Evolutionary conservation across 768 basidiomycete species (phyloP).

Genomic region (Phylloporus arenicola): DNA sequence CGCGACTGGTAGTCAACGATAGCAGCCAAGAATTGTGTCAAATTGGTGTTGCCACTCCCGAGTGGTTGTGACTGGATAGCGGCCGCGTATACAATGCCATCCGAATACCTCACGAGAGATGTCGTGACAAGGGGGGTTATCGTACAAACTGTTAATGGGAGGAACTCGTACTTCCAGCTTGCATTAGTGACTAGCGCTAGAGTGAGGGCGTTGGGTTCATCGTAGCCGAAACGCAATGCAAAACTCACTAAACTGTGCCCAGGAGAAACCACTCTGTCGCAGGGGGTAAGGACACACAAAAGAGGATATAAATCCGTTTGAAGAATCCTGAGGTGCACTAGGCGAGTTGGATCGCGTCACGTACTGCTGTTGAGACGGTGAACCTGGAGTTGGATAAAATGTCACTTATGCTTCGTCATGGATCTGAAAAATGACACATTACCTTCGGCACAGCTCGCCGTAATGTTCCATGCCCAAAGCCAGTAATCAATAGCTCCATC

Average conservation of each 20-base stretch:
- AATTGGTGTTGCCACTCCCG: not conserved
- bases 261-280: not conserved
- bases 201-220: not conserved
- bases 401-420: not conserved
- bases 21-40: not conserved
- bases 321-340: not conserved
- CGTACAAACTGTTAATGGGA: slow-evolving; percentile 7
- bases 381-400: not conserved
- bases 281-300: slow-evolving; percentile 8
- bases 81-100: not conserved
- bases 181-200: no score
- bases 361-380: not conserved
- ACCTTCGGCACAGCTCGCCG: not conserved
- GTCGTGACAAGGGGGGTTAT: slow-evolving; percentile 5
- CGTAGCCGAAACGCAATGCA: not conserved
- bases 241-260: slow-evolving; percentile 1
- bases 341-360: not conserved
- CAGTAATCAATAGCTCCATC: not conserved
- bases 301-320: not conserved
- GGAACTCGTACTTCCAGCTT: slow-evolving; percentile 1
- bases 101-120: not conserved
- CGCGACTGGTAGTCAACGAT: slow-evolving; percentile 4
- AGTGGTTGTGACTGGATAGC: not conserved
- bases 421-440: not conserved
- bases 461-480: not conserved